Evolutionary conservation across 768 basidiomycete genomes (phyloP).

Genomic region (Leucosporidium yakuticum): DNA sequence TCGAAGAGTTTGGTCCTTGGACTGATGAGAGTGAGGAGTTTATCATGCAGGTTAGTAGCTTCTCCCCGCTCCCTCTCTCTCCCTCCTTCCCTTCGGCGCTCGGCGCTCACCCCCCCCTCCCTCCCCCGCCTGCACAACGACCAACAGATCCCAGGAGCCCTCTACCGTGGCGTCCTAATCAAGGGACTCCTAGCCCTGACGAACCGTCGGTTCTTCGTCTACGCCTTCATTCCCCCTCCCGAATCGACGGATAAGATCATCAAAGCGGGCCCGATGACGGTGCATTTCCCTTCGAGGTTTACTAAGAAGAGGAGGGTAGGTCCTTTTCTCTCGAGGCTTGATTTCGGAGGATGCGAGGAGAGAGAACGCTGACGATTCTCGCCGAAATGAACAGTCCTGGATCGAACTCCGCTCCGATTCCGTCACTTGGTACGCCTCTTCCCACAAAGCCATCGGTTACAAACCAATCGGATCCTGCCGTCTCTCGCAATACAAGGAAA

Average conservation of each 20-base stretch:
- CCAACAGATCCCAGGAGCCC: conserved; percentile 3
- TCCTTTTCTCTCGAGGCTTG: no score
- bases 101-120: no score
- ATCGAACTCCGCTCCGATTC: conserved; percentile 4
- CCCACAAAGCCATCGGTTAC: neutral
- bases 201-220: conserved; percentile 6
- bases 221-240: neutral
- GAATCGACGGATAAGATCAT: conserved; percentile 6
- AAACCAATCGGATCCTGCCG: conserved; percentile 8
- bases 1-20: conserved; percentile 12
- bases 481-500: neutral
- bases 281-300: no score
- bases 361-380: no score
- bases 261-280: neutral
- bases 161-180: conserved; percentile 4
- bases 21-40: conserved; percentile 5
- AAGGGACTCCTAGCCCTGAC: conserved; percentile 8
- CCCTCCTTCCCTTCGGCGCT: no score
- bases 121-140: no score
- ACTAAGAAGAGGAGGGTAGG: no score
- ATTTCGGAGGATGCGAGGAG: no score
- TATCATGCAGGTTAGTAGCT: neutral
- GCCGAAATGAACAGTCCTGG: neutral
- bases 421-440: neutral
- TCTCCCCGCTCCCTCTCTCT: no score